These are phyloP conservation scores for Oidiodendron maius DNA, from an alignment of 495 filamentous ascomycete genomes.

Conservation along the genomic window DNA sequence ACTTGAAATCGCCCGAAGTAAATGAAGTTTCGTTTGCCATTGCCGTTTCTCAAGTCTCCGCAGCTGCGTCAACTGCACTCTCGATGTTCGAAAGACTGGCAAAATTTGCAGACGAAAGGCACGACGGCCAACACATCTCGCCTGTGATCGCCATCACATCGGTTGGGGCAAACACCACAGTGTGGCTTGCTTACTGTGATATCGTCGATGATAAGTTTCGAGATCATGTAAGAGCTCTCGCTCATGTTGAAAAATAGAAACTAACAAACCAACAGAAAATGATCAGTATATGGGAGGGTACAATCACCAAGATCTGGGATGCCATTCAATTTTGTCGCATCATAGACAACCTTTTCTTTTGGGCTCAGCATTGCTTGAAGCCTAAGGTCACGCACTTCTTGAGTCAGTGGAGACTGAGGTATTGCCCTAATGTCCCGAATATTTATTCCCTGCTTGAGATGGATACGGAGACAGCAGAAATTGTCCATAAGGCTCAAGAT, in stretches of 20 bases:
- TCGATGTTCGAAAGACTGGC: slow-evolving; percentile 13
- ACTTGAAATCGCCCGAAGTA: not conserved
- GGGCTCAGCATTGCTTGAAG: slow-evolving; percentile 10
- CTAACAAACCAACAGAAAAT: slow-evolving; percentile 6
- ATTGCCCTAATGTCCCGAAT: not conserved
- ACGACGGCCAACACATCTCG: slow-evolving; percentile 12
- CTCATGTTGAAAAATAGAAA: not conserved
- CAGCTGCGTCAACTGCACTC: slow-evolving; percentile 9
- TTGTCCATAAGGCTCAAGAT: slow-evolving; percentile 9
- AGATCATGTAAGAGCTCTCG: slow-evolving; percentile 8
- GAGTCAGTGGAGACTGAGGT: slow-evolving; percentile 12
- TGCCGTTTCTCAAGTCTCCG: not conserved
- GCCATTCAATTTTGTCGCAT: slow-evolving; percentile 17
- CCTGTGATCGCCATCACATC: slow-evolving; percentile 16
- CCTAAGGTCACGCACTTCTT: slow-evolving; percentile 13
- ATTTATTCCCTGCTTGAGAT: slow-evolving; percentile 3
- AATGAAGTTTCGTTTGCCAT: not conserved
- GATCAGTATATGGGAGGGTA: slow-evolving; percentile 6
- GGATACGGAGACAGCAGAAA: slow-evolving; percentile 3
- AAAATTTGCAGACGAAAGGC: slow-evolving; percentile 9
- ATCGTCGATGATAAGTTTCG: slow-evolving; percentile 6
- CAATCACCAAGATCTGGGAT: slow-evolving; percentile 15
- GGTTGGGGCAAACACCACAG: slow-evolving; percentile 3
- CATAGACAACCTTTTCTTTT: slow-evolving; percentile 15
- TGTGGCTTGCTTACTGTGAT: slow-evolving; percentile 15